phyloP scores from a whole-genome alignment of 1,284 basidiomycete species.

The Fomitopsis palustris region DNA sequence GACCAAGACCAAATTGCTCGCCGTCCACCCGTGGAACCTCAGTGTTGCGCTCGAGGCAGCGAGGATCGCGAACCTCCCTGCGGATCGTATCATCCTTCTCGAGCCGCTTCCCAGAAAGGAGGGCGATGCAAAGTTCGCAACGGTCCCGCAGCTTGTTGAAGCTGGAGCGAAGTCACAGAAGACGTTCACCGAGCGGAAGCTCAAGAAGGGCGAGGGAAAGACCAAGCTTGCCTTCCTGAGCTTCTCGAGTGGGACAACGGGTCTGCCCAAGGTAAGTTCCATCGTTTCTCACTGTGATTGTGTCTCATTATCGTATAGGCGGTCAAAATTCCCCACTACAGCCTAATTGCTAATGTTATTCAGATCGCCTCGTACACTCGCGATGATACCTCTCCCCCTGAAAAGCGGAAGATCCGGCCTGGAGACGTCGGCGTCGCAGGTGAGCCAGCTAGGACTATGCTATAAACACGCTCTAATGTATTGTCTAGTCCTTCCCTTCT shows the following conservation, averaged over 20 bases:
- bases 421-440: conserved; percentile 56
- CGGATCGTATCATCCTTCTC: conserved; percentile 51
- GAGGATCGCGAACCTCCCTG: conserved; percentile 42
- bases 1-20: conserved; percentile 50
- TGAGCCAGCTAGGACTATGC: conserved; percentile 21
- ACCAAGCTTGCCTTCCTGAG: conserved; percentile 69
- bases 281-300: not conserved
- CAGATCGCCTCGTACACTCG: conserved; percentile 54
- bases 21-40: conserved; percentile 51
- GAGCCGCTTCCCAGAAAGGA: conserved; percentile 19
- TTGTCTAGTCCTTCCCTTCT: conserved; percentile 28
- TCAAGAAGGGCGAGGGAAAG: conserved; percentile 60
- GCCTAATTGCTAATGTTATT: conserved; percentile 64
- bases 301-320: conserved; percentile 39
- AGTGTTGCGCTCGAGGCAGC: conserved; percentile 48
- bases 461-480: not conserved
- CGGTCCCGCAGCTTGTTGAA: conserved; percentile 49
- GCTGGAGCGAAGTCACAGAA: conserved; percentile 41
- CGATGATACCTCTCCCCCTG: conserved; percentile 37
- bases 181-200: conserved; percentile 43
- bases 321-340: conserved; percentile 66
- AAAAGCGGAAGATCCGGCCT: conserved; percentile 38
- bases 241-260: conserved; percentile 81
- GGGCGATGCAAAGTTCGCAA: conserved; percentile 14
- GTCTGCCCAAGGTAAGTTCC: conserved; percentile 63